These are phyloP conservation scores for Dendrocalamus sinicus DNA, from an alignment of 176 grass and related monocot species.

Conservation along the genomic window DNA sequence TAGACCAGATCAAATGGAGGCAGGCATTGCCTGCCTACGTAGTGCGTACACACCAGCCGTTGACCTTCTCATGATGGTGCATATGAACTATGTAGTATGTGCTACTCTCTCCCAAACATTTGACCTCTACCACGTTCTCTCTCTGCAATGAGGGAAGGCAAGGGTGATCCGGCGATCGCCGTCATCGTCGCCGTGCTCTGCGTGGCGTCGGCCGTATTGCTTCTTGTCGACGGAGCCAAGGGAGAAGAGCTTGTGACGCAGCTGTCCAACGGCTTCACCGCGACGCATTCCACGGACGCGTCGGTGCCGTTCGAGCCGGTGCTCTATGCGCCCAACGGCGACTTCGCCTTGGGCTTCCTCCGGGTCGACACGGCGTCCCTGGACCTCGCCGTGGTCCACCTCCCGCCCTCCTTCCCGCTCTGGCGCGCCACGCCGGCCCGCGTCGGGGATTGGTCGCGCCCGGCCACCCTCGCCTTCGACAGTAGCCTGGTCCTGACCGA, in stretches of 20 bases:
- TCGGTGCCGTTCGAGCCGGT: conserved; percentile 54
- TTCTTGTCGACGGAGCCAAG: neutral
- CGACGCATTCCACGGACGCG: conserved; percentile 37
- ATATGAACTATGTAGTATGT: neutral
- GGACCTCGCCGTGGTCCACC: conserved; percentile 69
- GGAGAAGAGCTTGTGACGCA: conserved; percentile 10
- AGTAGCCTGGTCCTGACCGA: conserved; percentile 46
- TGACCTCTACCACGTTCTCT: neutral
- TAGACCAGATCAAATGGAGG: neutral
- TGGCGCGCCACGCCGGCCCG: conserved; percentile 56
- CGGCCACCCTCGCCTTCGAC: conserved; percentile 69
- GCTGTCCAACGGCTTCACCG: conserved; percentile 56
- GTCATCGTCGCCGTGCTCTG: neutral
- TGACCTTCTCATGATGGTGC: conserved; percentile 24
- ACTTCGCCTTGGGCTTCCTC: conserved; percentile 77
- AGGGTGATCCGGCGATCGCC: conserved; percentile 39
- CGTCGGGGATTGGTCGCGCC: conserved; percentile 38
- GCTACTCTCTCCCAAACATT: neutral
- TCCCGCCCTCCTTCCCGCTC: conserved; percentile 60
- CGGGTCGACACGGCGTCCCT: conserved; percentile 51
- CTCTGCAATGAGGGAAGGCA: conserved; percentile 1
- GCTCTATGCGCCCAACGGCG: conserved; percentile 48
- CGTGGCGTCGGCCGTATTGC: neutral
- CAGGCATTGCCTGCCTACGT: too few species aligned
- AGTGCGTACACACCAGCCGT: neutral